A percentile compares a stretch with the other conserved stretches of the same genome.
Conservation (phyloP, 805 yeast species). For the Metschnikowia matae region DNA sequence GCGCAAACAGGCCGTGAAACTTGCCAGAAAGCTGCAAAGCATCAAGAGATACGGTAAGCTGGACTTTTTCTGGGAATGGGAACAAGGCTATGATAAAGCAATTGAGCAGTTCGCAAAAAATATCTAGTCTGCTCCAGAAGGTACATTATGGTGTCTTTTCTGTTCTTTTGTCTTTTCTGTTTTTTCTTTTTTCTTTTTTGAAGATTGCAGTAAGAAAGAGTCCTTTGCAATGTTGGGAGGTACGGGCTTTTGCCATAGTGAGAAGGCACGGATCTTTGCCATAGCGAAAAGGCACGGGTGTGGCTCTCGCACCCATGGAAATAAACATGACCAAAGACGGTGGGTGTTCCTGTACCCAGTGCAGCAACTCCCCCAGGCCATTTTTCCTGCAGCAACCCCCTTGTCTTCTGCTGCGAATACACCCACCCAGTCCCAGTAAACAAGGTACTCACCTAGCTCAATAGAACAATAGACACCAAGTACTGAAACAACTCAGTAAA, state of each 20-base stretch:
- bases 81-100: conserved; percentile 76
- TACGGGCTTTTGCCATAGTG: not conserved
- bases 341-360: not conserved
- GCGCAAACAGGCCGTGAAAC: conserved; percentile 50
- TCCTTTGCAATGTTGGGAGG: too few relatives aligned
- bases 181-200: too few relatives aligned
- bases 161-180: too few relatives aligned
- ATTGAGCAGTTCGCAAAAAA: conserved; percentile 33
- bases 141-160: not conserved
- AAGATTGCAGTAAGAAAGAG: too few relatives aligned
- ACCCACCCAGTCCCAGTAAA: not conserved
- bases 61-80: conserved; percentile 79
- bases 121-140: not conserved
- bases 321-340: not conserved
- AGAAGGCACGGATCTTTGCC: not conserved
- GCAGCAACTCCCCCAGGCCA: not conserved
- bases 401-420: not conserved
- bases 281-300: not conserved
- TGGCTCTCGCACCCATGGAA: not conserved
- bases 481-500: too few relatives aligned
- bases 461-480: not conserved
- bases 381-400: not conserved
- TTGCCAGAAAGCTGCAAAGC: conserved; percentile 62
- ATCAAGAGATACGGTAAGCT: conserved; percentile 50
- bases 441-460: not conserved